Evolutionary conservation across 306 rosid species (phyloP).

Genomic region (Inga laurina): DNA sequence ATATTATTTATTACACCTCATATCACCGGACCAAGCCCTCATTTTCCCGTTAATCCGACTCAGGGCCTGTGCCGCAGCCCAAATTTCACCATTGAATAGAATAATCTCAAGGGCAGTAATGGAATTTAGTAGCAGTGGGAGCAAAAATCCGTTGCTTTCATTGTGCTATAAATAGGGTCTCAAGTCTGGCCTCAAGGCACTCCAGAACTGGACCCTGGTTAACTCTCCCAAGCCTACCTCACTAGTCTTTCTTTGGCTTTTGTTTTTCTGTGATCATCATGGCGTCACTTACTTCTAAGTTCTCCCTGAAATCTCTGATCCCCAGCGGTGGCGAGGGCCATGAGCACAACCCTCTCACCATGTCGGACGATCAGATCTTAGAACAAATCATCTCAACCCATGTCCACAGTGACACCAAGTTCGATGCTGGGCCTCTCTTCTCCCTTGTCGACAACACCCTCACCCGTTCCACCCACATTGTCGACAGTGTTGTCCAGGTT

Average conservation of each 20-base stretch:
- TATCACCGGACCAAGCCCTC: no score
- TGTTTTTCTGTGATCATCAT: background rate
- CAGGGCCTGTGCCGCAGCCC: background rate
- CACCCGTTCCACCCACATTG: slow-evolving; percentile 50
- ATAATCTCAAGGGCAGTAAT: background rate
- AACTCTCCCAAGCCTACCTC: background rate
- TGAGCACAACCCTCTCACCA: slow-evolving; percentile 43
- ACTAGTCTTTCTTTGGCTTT: background rate
- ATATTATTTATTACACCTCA: background rate
- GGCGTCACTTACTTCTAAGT: slow-evolving; percentile 5
- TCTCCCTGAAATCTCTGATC: slow-evolving; percentile 28
- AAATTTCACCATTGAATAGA: background rate
- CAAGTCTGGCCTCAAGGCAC: background rate
- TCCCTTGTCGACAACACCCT: slow-evolving; percentile 48
- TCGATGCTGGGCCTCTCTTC: slow-evolving; percentile 58
- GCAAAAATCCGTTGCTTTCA: background rate
- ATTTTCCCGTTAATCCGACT: background rate
- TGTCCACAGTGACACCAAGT: slow-evolving; percentile 44
- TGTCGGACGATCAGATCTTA: slow-evolving; percentile 51
- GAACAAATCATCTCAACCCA: slow-evolving; percentile 54
- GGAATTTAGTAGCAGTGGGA: background rate
- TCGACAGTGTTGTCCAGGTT: slow-evolving; percentile 61
- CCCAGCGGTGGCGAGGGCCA: background rate
- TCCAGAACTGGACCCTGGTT: no score
- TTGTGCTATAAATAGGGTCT: background rate